Conservation (phyloP, 1,284 basidiomycete species). For the Pseudozyma hubeiensis region DNA sequence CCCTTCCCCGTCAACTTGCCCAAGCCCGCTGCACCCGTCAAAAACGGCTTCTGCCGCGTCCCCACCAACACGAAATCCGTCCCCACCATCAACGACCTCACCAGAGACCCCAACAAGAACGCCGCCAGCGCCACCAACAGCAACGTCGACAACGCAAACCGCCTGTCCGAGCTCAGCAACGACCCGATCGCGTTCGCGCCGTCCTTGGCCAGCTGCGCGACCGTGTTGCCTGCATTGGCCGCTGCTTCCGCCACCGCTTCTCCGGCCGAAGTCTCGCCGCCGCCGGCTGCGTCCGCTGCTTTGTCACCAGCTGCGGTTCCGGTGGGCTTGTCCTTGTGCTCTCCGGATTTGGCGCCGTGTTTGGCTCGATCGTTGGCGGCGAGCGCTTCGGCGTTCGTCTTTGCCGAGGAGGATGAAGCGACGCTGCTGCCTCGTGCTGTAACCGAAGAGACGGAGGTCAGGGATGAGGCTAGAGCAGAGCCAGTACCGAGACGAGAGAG, state of each 20-base stretch:
- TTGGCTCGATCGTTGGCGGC: constrained; percentile 38
- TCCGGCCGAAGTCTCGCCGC: neutral
- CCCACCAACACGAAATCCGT: constrained; percentile 81
- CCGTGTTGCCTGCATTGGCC: constrained; percentile 24
- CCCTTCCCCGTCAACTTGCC: constrained; percentile 5
- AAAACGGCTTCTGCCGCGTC: constrained; percentile 13
- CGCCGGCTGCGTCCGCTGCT: neutral
- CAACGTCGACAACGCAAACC: constrained; percentile 51
- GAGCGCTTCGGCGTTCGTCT: constrained; percentile 43
- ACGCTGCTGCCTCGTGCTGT: constrained; percentile 52
- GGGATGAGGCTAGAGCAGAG: constrained; percentile 30
- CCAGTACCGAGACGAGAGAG: constrained; percentile 55
- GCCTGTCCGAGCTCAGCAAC: constrained; percentile 18
- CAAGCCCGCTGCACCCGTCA: neutral
- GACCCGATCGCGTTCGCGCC: constrained; percentile 8
- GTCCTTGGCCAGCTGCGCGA: constrained; percentile 21
- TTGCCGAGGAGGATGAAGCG: constrained; percentile 29
- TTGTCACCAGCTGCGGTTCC: neutral
- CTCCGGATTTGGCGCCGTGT: constrained; percentile 13
- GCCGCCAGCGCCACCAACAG: constrained; percentile 85
- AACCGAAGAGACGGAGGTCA: constrained; percentile 54
- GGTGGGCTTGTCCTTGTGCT: constrained; percentile 10
- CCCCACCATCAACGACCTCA: constrained; percentile 85
- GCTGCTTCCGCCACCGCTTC: constrained; percentile 20
- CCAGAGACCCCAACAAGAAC: constrained; percentile 88